Evolutionary conservation across 2,329 filamentous ascomycete species (phyloP).

Genomic region (Coniella vitis): DNA sequence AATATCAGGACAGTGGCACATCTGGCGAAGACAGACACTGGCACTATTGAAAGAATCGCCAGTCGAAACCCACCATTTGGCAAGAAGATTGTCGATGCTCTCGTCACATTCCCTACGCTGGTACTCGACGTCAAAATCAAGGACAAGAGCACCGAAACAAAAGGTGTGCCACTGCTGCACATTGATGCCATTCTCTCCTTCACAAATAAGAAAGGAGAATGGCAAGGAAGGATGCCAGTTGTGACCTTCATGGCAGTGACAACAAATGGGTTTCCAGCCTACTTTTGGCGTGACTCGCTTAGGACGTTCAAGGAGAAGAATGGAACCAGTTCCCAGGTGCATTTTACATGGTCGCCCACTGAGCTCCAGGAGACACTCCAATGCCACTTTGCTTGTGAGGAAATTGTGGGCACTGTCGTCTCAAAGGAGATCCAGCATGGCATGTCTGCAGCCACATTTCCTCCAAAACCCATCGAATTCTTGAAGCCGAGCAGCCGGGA

Average conservation of each 20-base stretch:
- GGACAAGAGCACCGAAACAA: not conserved
- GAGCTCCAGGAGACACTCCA: constrained; percentile 51
- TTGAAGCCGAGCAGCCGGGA: not conserved
- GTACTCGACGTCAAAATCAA: constrained; percentile 26
- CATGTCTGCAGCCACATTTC: constrained; percentile 17
- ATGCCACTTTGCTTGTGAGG: constrained; percentile 75
- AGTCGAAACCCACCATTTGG: constrained; percentile 82
- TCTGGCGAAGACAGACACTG: constrained; percentile 60
- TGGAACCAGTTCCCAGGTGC: constrained; percentile 46
- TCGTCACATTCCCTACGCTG: constrained; percentile 63
- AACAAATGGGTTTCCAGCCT: constrained; percentile 59
- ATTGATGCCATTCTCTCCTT: constrained; percentile 65
- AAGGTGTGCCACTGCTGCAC: constrained; percentile 38
- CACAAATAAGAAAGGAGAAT: constrained; percentile 58
- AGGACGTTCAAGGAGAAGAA: constrained; percentile 52
- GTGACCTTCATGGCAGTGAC: constrained; percentile 70
- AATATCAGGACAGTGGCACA: constrained; percentile 64
- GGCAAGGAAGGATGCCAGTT: constrained; percentile 58
- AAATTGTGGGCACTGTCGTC: constrained; percentile 60
- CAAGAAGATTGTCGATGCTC: constrained; percentile 54
- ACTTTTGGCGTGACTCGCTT: constrained; percentile 61
- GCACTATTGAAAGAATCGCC: constrained; percentile 69
- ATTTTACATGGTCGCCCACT: constrained; percentile 51
- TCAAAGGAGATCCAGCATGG: constrained; percentile 20
- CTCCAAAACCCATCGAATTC: not conserved